These are phyloP conservation scores for Adansonia gregorii DNA, from an alignment of 441 rosid genomes.

Conservation along the genomic window DNA sequence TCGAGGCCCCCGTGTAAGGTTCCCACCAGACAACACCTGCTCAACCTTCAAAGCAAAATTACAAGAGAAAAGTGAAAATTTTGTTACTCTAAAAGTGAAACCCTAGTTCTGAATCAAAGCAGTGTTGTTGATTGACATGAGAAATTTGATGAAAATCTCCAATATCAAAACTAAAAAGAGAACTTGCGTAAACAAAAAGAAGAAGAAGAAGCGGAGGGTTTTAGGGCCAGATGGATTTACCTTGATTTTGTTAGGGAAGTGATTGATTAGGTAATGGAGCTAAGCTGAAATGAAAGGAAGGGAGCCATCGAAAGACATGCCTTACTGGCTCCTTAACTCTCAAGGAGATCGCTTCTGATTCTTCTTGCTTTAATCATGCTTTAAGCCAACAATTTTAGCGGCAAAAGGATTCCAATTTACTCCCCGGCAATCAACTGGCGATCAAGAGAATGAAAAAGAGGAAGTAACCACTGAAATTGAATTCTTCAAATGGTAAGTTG, in stretches of 20 bases:
- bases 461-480: background rate
- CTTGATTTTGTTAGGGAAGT: slow-evolving; percentile 63
- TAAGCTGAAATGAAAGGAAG: slow-evolving; percentile 78
- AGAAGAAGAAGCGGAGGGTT: background rate
- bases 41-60: slow-evolving; percentile 59
- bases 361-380: background rate
- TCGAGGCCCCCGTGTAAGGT: slow-evolving; percentile 54
- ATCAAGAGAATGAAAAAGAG: background rate
- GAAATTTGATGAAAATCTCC: background rate
- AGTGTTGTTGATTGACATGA: background rate
- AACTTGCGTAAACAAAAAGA: too few species aligned
- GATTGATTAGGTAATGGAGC: slow-evolving; percentile 74
- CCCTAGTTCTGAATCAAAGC: slow-evolving; percentile 20
- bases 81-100: background rate
- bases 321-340: background rate
- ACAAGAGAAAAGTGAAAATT: slow-evolving; percentile 5
- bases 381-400: background rate
- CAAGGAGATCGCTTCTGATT: slow-evolving; percentile 7
- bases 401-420: background rate
- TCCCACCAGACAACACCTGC: slow-evolving; percentile 79
- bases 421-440: background rate
- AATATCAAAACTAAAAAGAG: too few species aligned
- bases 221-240: slow-evolving; percentile 36
- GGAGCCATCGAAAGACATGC: slow-evolving; percentile 66
- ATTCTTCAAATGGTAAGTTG: background rate